Percentiles rank a stretch among this genome's conserved stretches.
These are phyloP conservation scores for Catharanthus roseus DNA, from an alignment of 257 asterid genomes.

Conservation along the genomic window DNA sequence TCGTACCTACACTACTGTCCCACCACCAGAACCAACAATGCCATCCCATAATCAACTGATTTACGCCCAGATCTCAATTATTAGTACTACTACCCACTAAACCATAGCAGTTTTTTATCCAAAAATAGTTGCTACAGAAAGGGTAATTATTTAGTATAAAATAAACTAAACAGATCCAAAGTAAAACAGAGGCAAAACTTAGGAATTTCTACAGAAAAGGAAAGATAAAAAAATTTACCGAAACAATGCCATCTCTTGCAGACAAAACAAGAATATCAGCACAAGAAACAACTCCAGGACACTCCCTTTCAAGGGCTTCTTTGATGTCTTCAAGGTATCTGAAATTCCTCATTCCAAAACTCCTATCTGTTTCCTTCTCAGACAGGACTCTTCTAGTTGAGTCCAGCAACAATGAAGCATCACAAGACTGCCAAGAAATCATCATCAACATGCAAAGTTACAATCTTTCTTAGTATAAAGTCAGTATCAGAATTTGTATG, in stretches of 20 bases:
- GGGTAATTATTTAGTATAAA: neutral
- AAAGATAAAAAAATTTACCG: slow-evolving; percentile 34
- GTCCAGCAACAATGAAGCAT: slow-evolving; percentile 91
- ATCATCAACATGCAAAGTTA: neutral
- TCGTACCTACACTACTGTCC: no score
- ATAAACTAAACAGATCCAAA: neutral
- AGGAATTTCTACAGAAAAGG: neutral
- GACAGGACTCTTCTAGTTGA: slow-evolving; percentile 81
- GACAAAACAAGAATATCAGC: slow-evolving; percentile 86
- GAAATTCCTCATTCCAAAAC: slow-evolving; percentile 96
- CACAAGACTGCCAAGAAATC: slow-evolving; percentile 79
- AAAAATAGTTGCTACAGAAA: neutral
- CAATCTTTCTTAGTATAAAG: neutral
- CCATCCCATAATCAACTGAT: no score
- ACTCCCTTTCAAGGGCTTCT: slow-evolving; percentile 90
- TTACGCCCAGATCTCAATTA: no score
- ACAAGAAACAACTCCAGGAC: slow-evolving; percentile 94
- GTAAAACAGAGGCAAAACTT: neutral
- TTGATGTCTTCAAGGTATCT: slow-evolving; percentile 82
- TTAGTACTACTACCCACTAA: no score
- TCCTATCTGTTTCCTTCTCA: slow-evolving; percentile 88
- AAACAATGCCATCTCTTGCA: slow-evolving; percentile 80
- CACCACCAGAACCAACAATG: no score
- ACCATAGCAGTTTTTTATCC: neutral
- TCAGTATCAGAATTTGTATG: neutral